Base-by-base conservation (phyloP, 495 filamentous ascomycete species). In the Astrocystis sublimbata region DNA sequence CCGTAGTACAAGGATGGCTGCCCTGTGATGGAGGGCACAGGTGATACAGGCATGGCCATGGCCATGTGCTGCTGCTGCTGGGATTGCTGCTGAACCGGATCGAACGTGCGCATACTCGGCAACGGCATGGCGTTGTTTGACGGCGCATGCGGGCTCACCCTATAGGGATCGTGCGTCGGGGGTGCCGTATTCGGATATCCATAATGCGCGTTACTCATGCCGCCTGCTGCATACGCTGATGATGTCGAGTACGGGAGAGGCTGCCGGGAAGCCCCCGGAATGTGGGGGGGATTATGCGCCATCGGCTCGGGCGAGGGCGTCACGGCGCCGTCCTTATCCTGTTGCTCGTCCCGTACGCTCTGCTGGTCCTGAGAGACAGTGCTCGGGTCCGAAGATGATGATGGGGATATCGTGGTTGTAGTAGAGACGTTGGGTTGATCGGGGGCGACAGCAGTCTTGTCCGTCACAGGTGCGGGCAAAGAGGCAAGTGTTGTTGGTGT, bases 51-150 rank as follows among this genome's bases (percentile, higher is more conserved):
- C 59, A 72, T 72, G 13, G 70, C 61, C 65, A 70, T 68, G 31
- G 67, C 63, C 67, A 72, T 68, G 46, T 75, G 73, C 47, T 79
- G 77, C 50, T 79, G 76, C 31, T 77, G 77, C 51, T 76, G 76
- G 49, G 76, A 75, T 55, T 75, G 76, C 45, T 74, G 71, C 49
- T 80, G 78, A 36, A 74, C 66, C 45, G 78, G 76, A 63, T 85
- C 82, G 66, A 85, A 75, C 4, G 80, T 82, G 56, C 81, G 85
- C 77, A 90, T 88, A 64, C 86, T 87, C 50, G 88, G 88, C n/a
- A 90, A 76, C 40, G 84, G 82, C 50, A 88, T 75, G 19, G 85
- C 78, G 31, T 77, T 79, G 68, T 79, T 82, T 5, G 70, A 60
- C 35, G 80, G 26, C 60, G 60, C 76, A 51, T 74, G 76, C 4